phyloP scores from a whole-genome alignment of 805 yeast species.

The Lachancea quebecensis region DNA sequence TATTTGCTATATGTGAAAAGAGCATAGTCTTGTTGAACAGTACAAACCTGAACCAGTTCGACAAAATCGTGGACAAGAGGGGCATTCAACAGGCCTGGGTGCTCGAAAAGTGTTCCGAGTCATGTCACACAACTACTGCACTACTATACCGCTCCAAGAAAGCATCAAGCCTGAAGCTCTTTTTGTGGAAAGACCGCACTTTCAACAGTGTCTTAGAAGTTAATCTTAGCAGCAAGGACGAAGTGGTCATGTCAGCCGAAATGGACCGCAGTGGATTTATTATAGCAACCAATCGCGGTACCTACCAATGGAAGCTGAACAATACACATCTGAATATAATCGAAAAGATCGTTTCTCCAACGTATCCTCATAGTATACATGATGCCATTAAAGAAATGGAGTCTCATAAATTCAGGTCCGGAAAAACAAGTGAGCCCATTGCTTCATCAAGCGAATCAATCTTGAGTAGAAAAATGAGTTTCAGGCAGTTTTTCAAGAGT shows the following conservation, averaged over 20 bases:
- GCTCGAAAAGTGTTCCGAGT: slow-evolving; percentile 10
- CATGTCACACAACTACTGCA: slow-evolving; percentile 12
- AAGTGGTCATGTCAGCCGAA: slow-evolving; percentile 16
- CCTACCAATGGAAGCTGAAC: slow-evolving; percentile 22
- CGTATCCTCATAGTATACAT: slow-evolving; percentile 14
- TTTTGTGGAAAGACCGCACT: slow-evolving; percentile 26
- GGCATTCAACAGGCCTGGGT: slow-evolving; percentile 26
- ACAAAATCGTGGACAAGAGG: slow-evolving; percentile 27
- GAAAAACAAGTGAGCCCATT: background rate
- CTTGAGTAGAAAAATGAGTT: slow-evolving; percentile 16
- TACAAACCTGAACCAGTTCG: slow-evolving; percentile 28
- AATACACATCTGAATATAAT: slow-evolving; percentile 12
- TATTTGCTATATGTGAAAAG: slow-evolving; percentile 25
- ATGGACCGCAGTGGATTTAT: slow-evolving; percentile 15
- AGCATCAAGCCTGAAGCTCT: slow-evolving; percentile 18
- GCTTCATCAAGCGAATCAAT: slow-evolving; percentile 1
- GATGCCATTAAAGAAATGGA: slow-evolving; percentile 16
- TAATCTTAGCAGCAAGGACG: slow-evolving; percentile 15
- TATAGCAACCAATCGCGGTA: slow-evolving; percentile 17
- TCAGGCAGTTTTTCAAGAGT: slow-evolving; percentile 18
- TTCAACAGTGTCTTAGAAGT: slow-evolving; percentile 24
- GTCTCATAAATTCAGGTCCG: background rate
- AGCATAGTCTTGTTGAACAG: slow-evolving; percentile 23
- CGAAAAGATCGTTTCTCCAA: slow-evolving; percentile 17
- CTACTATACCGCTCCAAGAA: slow-evolving; percentile 17